Evolutionary conservation across 176 grass and related monocot species (phyloP).

Genomic region (Phoenix roebelenii): DNA sequence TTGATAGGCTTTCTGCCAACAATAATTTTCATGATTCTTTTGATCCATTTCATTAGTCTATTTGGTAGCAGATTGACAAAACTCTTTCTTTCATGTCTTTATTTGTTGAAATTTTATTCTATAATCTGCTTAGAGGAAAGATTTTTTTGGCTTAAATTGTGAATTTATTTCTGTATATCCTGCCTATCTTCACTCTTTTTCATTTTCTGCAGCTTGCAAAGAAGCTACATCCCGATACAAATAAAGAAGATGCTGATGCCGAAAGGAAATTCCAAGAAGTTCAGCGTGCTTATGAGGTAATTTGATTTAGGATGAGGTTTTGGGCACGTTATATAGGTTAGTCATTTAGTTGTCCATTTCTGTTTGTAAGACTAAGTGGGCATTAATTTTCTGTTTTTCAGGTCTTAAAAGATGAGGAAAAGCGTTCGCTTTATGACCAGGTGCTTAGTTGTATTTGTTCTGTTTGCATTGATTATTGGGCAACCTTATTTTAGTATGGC

Average conservation of each 20-base stretch:
- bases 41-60: no score
- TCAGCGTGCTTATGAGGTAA: conserved; percentile 88
- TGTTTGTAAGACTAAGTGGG: conserved; percentile 1
- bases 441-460: conserved; percentile 15
- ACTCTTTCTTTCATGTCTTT: no score
- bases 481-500: neutral
- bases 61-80: no score
- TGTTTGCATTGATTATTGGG: neutral
- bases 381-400: conserved; percentile 20
- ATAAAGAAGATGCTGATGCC: conserved; percentile 78
- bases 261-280: conserved; percentile 99
- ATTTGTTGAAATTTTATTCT: no score
- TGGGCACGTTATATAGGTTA: neutral
- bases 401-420: conserved; percentile 92
- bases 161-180: neutral
- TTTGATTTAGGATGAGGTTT: conserved; percentile 1
- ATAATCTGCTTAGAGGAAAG: no score
- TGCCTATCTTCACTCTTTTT: neutral
- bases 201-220: conserved; percentile 64
- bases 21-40: no score
- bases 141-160: neutral
- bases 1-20: no score
- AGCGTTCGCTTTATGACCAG: conserved; percentile 88
- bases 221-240: conserved; percentile 97
- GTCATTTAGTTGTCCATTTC: neutral